A percentile compares a stretch with the other conserved stretches of the same genome.
Evolutionary conservation across 2,329 filamentous ascomycete genomes (phyloP).

Genomic region (Aspergillus fructus): DNA sequence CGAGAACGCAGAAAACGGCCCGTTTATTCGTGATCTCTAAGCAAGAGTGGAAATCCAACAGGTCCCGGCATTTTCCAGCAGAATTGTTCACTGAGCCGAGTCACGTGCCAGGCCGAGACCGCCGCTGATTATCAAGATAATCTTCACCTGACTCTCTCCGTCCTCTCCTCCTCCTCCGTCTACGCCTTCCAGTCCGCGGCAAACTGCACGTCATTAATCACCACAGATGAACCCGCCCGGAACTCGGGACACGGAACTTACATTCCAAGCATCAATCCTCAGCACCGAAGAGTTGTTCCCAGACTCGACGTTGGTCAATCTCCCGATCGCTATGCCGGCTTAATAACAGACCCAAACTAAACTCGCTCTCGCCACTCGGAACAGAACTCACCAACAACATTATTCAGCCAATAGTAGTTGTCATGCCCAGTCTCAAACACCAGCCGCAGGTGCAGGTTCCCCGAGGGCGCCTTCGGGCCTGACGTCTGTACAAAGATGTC

Average conservation of each 20-base stretch:
- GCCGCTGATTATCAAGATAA: constrained; percentile 16
- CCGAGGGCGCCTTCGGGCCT: constrained; percentile 19
- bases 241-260: constrained; percentile 12
- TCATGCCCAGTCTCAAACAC: constrained; percentile 24
- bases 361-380: not conserved
- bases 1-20: not conserved
- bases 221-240: not conserved
- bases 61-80: not conserved
- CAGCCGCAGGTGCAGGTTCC: constrained; percentile 23
- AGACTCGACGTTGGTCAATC: constrained; percentile 14
- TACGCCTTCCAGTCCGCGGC: constrained; percentile 21
- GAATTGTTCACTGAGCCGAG: not conserved
- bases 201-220: constrained; percentile 15
- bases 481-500: constrained; percentile 25
- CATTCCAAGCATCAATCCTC: constrained; percentile 30
- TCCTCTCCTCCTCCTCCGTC: not conserved
- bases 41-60: not conserved
- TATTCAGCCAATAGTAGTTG: constrained; percentile 30
- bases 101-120: constrained; percentile 27
- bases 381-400: constrained; percentile 24
- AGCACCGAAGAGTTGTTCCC: constrained; percentile 12
- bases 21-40: constrained; percentile 9
- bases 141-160: no score
- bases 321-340: constrained; percentile 21
- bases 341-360: not conserved